Base-by-base conservation (phyloP, 768 basidiomycete species). In the Kwoniella dejecticola region DNA sequence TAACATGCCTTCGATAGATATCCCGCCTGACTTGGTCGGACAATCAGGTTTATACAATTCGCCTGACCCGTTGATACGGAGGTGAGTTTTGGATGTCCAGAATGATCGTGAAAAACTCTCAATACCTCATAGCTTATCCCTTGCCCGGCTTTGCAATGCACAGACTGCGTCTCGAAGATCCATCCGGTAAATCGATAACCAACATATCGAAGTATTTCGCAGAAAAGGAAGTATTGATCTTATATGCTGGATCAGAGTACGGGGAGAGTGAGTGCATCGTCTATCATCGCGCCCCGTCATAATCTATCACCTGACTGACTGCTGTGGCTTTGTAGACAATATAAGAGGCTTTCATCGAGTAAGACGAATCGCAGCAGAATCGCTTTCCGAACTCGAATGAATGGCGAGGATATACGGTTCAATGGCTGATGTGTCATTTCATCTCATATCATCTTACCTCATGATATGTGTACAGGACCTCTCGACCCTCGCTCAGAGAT, bases 221-320 rank as follows among this genome's bases (percentile, higher is more conserved):
- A 6, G 67, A 60, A 10, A 75, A 75, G 49, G 74, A 78, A 48
- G 59, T 78, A 8, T 38, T 78, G 40, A 65, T 78, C 2, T 62
- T 78, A 27, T 78, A 75, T 49, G 73, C 74, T 31, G 77, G 77
- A 12, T 69, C 71, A 24, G 70, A 68, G 30, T 63, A 66, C 31
- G 74, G 74, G 24, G 59, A 67, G n/a, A 53, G 67, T 68, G 60
- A 71, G 64, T 70, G 44, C 19, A 26, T 48, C n/a, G n/a, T n/a
- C n/a, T n/a, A n/a, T n/a, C n/a, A n/a, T n/a, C n/a, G n/a, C n/a
- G n/a, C n/a, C n/a, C n/a, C n/a, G n/a, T n/a, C n/a, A n/a, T n/a
- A n/a, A n/a, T n/a, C n/a, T n/a, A n/a, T n/a, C n/a, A n/a, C n/a
- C n/a, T n/a, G n/a, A n/a, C n/a, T n/a, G n/a, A n/a, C n/a, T n/a